Evolutionary conservation across 208 protist species (phyloP).

Genomic region (Acanthamoeba sp.): DNA sequence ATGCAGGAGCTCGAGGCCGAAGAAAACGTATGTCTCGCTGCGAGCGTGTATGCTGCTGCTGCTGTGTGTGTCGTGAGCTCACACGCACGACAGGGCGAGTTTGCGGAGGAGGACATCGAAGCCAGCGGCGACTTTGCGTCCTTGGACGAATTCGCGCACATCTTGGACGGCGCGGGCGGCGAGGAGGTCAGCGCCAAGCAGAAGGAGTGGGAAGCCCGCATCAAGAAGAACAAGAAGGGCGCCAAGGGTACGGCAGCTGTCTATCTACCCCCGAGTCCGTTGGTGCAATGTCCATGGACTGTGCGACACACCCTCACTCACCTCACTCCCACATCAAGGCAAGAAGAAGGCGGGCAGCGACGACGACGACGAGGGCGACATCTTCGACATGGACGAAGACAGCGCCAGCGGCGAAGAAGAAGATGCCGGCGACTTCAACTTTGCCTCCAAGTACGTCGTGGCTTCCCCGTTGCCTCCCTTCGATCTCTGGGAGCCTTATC

Average conservation of each 20-base stretch:
- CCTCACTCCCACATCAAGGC: neutral
- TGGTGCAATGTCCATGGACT: too few relatives aligned
- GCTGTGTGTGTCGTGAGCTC: neutral
- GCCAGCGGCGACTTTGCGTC: conserved; percentile 56
- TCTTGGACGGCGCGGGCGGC: conserved; percentile 16
- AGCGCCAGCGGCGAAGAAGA: conserved; percentile 54
- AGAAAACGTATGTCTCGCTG: neutral
- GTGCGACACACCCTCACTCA: too few relatives aligned
- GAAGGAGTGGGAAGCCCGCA: conserved; percentile 47
- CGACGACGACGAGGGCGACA: conserved; percentile 19
- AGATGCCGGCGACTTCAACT: conserved; percentile 66
- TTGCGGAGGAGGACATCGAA: neutral
- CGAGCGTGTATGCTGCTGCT: neutral
- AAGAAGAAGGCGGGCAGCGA: conserved; percentile 30
- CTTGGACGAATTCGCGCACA: conserved; percentile 63
- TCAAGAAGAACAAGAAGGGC: conserved; percentile 37
- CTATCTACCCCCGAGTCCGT: too few relatives aligned
- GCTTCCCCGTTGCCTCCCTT: neutral
- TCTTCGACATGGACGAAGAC: conserved; percentile 55
- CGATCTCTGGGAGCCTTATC: too few relatives aligned
- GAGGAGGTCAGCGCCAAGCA: conserved; percentile 48
- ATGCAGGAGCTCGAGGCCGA: conserved; percentile 61
- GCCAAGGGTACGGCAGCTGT: neutral
- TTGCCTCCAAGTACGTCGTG: conserved; percentile 39
- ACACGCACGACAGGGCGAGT: neutral